phyloP scores from a whole-genome alignment of 495 filamentous ascomycete species.

The Aspergillus bertholletiae region DNA sequence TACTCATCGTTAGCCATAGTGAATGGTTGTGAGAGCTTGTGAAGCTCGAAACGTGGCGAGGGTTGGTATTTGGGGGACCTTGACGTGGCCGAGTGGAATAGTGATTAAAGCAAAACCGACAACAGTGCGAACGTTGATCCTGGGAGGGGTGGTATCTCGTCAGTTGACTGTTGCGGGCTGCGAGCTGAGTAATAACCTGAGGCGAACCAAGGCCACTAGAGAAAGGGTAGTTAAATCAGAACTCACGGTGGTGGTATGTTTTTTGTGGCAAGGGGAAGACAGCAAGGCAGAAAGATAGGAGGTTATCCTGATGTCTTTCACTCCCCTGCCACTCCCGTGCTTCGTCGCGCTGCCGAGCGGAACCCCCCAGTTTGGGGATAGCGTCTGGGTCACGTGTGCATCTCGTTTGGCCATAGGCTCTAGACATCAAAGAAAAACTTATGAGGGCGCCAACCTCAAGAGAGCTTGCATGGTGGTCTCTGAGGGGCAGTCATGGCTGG shows the following conservation, averaged over 20 bases:
- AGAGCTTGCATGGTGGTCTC: no score
- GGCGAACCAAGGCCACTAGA: not conserved
- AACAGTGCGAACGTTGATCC: conserved; percentile 9
- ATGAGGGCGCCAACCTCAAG: no score
- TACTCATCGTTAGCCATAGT: conserved; percentile 99
- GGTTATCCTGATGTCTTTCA: conserved; percentile 27
- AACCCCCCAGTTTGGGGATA: conserved; percentile 25
- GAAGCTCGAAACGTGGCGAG: conserved; percentile 14
- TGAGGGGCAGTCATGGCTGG: not conserved
- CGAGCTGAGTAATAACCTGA: not conserved
- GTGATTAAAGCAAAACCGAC: conserved; percentile 17
- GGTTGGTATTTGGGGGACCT: conserved; percentile 10
- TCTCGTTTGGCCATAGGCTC: not conserved
- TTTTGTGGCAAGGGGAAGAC: conserved; percentile 1
- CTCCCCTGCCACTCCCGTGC: conserved; percentile 15
- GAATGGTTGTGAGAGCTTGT: conserved; percentile 18
- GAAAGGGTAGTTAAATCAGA: conserved; percentile 4
- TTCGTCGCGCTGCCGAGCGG: conserved; percentile 24
- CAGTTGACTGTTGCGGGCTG: not conserved
- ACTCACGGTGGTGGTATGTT: conserved; percentile 4
- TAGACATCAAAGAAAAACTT: no score
- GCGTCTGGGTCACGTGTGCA: conserved; percentile 24
- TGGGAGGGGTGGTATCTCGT: conserved; percentile 6
- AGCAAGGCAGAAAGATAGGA: conserved; percentile 25
- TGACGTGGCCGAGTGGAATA: conserved; percentile 19